Base-by-base conservation (phyloP, 352 stramenopile genomes). In the Phytopythium helicoides region DNA sequence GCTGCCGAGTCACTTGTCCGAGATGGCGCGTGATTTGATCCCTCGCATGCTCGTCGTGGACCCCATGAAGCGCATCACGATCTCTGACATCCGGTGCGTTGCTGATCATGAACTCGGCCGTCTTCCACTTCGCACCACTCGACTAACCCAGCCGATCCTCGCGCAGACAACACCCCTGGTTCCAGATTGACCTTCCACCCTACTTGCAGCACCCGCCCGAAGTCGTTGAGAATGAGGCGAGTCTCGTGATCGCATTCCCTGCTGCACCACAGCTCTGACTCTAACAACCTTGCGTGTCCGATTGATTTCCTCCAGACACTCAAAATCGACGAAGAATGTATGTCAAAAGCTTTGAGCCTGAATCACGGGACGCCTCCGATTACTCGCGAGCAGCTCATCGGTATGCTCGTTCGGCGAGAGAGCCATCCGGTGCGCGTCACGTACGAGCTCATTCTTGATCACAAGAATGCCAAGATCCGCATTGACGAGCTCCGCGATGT, bases 21-120 rank as follows among this genome's bases (percentile, higher is more conserved):
- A 99, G 59, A 86, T 98, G 52, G 94, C 96, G 21, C 92, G 89
- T 16, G 86, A 99, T 64, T 77, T 99, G 18, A 99, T 99, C 62
- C 96, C 96, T 39, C 82, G 95, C 25, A 99, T 99, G 95, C 78
- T 99, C 16, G 94, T 99, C 51, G 97, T 99, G 19, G 97, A 99
- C 62, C 97, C 97, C 3, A 98, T 99, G 89, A 99, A 99, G 75
- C 86, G 97, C 21, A 99, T 99, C 56, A 99, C 96, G 23, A 99
- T 99, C 57, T 78, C 95, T 4, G 96, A 99, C 68, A 99, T 99
- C 74, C 80, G 96, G 75, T 81, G 48, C 18, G 34, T 15, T 25
- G 16, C 22, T 44, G 25, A 19, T 38, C 15, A 33, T 33, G 28
- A 33, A 33, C 9, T 33, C 28, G 28, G 9, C 28, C 28, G 5